Evolutionary conservation across 129 eudicot genomes (phyloP).

Genomic region (Centrapalus pauciflorus): DNA sequence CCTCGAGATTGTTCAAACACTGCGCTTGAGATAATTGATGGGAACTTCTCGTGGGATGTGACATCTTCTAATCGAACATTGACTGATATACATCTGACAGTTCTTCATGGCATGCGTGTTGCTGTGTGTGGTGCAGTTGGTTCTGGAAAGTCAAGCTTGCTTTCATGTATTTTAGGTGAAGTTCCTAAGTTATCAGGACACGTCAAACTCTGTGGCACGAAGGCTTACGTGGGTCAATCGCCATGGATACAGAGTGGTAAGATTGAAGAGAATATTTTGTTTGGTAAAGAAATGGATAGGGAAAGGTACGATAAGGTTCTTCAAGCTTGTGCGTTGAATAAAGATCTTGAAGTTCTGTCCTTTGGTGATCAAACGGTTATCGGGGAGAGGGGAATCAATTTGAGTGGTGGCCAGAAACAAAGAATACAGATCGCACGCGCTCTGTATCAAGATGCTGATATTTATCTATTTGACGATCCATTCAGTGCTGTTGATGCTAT

Average conservation of each 20-base stretch:
- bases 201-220: slow-evolving; percentile 52
- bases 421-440: slow-evolving; percentile 95
- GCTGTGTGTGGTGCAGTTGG: slow-evolving; percentile 95
- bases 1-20: slow-evolving; percentile 30
- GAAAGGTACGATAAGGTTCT: slow-evolving; percentile 56
- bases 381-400: slow-evolving; percentile 90
- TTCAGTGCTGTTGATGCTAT: slow-evolving; percentile 98
- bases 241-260: slow-evolving; percentile 98
- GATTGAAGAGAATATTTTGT: slow-evolving; percentile 71
- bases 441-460: slow-evolving; percentile 79
- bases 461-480: slow-evolving; percentile 92
- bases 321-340: slow-evolving; percentile 76
- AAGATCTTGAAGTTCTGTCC: slow-evolving; percentile 68
- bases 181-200: slow-evolving; percentile 66
- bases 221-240: slow-evolving; percentile 85
- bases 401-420: slow-evolving; percentile 97
- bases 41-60: slow-evolving; percentile 63
- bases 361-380: slow-evolving; percentile 87
- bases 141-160: slow-evolving; percentile 79
- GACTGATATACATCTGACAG: slow-evolving; percentile 46
- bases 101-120: slow-evolving; percentile 58
- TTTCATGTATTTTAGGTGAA: slow-evolving; percentile 80
- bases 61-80: slow-evolving; percentile 41
- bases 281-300: slow-evolving; percentile 68
- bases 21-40: slow-evolving; percentile 57